A percentile compares a stretch with the other conserved stretches of the same genome.
These are phyloP conservation scores for Candida nonsorbophila DNA, from an alignment of 805 yeast species.

Conservation along the genomic window DNA sequence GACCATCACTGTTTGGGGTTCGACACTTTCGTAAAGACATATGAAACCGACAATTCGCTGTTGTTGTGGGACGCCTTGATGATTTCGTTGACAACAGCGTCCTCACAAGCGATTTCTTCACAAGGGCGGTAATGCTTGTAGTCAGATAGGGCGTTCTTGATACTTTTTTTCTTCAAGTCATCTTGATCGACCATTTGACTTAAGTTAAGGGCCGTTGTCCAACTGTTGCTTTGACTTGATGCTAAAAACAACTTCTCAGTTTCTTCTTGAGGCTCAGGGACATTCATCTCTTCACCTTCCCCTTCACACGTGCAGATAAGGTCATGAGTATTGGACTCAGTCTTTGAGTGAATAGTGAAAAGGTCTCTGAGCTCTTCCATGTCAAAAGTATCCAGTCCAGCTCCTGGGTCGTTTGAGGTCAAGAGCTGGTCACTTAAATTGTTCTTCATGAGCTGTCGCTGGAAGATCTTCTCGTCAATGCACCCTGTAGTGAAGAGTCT, in stretches of 20 bases:
- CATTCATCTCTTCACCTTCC: conserved; percentile 31
- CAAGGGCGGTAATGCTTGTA: conserved; percentile 61
- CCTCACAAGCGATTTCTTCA: conserved; percentile 2
- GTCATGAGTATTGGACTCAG: conserved; percentile 72
- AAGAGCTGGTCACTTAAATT: conserved; percentile 70
- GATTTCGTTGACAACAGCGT: conserved; percentile 5
- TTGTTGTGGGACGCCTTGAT: too few relatives aligned
- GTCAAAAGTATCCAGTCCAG: conserved; percentile 65
- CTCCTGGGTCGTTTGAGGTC: conserved; percentile 32
- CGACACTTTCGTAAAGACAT: conserved; percentile 35
- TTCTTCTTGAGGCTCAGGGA: conserved; percentile 8
- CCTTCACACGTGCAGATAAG: conserved; percentile 64
- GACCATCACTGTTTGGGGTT: conserved; percentile 2
- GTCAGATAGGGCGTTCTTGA: conserved; percentile 55
- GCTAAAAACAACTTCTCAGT: background rate
- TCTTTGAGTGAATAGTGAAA: conserved; percentile 51
- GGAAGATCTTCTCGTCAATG: conserved; percentile 90
- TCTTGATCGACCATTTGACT: conserved; percentile 26
- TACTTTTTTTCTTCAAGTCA: conserved; percentile 31
- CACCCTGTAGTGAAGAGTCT: conserved; percentile 83
- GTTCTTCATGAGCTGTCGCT: conserved; percentile 81
- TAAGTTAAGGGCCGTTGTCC: conserved; percentile 55
- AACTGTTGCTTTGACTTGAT: conserved; percentile 19
- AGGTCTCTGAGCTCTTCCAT: conserved; percentile 66
- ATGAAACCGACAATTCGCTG: conserved; percentile 20